Percentiles rank a stretch among this genome's conserved stretches.
These are phyloP conservation scores for Ophiostoma tasmaniense DNA, from an alignment of 2,329 filamentous ascomycete genomes.

Conservation along the genomic window DNA sequence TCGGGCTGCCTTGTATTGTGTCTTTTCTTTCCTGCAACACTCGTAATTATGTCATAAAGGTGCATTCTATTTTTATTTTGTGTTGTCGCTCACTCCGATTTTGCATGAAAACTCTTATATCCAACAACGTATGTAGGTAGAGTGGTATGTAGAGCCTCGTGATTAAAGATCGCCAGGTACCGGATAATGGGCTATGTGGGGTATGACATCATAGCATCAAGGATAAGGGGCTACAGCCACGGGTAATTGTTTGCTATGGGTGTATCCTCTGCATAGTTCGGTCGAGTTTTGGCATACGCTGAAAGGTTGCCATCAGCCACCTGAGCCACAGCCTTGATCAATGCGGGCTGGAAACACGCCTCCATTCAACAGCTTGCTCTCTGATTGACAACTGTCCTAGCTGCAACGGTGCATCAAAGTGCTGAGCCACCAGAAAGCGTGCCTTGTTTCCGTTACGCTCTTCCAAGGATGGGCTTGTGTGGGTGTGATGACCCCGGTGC, in stretches of 20 bases:
- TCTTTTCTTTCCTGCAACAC: neutral
- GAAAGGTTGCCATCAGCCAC: no score
- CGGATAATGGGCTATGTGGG: neutral
- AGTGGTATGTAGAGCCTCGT: neutral
- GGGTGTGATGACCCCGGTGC: neutral
- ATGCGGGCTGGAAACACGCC: no score
- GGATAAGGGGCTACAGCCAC: neutral
- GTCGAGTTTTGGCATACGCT: no score
- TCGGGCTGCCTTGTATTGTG: neutral
- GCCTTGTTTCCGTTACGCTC: neutral
- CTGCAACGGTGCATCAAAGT: no score
- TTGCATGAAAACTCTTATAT: neutral
- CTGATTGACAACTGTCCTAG: no score
- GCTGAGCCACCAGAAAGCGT: neutral
- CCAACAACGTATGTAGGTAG: neutral
- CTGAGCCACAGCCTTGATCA: no score
- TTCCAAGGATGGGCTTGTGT: neutral
- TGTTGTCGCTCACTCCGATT: neutral
- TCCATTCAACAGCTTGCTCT: no score
- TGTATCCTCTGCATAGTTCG: no score
- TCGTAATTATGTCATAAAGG: neutral
- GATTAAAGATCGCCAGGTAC: conserved; percentile 1
- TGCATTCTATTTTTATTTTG: neutral
- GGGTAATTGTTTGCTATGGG: no score
- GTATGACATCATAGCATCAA: neutral